Base-by-base conservation (phyloP, 1,284 basidiomycete species). In the Papiliotrema laurentii region DNA sequence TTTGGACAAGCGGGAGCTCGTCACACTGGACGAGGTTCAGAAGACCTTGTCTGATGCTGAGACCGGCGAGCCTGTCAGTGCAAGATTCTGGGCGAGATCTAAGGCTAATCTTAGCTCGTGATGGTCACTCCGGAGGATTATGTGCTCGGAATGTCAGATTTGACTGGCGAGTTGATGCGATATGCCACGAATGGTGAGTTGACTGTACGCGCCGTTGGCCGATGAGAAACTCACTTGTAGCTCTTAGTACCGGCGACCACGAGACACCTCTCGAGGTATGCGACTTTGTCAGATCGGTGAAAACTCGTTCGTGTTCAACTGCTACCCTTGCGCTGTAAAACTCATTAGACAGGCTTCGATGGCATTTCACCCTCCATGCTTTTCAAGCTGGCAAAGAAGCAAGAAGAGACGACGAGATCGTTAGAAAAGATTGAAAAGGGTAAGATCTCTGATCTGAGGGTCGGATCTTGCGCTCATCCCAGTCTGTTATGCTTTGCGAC, bases 151-250 rank as follows among this genome's bases (percentile, higher is more conserved):
- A 76, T 97, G 26, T 91, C 89, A 1, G 94, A 98, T 70, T 77
- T 98, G 28, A 96, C 91, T 0, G 94, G 94, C 36, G 94, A 97
- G 72, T 81, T 90, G 56, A 97, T 97, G 94, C 82, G 94, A 31
- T 87, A 86, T 55, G 90, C 91, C 4, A 96, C 93, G 53, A 87
- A 72, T 53, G 64, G 65, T 67, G 45, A 45, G 68, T 24, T n/a
- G 13, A 4, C 19, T 4, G 5, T 40, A 5, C 45, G 9, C 19
- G 13, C 6, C 21, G n/a, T 45, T 14, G 18, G 21, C n/a, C 19
- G 28, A n/a, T 27, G 19, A 11, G 40, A 50, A 53, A 16, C 50
- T 54, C 36, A 51, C 54, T 5, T 45, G 16, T 34, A 71, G 71
- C 71, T 40, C 77, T 84, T 7, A 81, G 81, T 21, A 82, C 82